Conservation (phyloP, 177 flowering plant genomes). For the Tripterygium wilfordii region DNA sequence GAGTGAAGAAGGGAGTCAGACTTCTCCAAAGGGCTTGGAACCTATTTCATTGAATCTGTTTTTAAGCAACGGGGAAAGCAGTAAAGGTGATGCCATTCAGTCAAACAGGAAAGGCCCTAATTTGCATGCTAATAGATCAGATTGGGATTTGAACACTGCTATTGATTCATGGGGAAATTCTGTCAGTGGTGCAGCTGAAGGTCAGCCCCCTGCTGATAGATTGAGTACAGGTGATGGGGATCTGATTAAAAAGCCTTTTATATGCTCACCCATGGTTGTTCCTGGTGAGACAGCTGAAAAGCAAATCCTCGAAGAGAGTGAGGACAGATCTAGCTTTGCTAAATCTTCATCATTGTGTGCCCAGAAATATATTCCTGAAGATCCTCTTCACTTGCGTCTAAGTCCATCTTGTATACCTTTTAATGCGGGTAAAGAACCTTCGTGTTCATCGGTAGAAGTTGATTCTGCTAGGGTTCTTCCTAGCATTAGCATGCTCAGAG, state of each 20-base stretch:
- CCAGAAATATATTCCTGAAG: slow-evolving; percentile 12
- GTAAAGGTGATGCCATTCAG: slow-evolving; percentile 3
- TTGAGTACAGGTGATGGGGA: slow-evolving; percentile 1
- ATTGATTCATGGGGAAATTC: slow-evolving; percentile 68
- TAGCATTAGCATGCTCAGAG: slow-evolving; percentile 5
- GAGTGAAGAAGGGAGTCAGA: slow-evolving; percentile 9
- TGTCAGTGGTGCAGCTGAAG: slow-evolving; percentile 9
- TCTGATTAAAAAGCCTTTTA: slow-evolving; percentile 16
- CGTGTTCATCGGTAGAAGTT: slow-evolving; percentile 8
- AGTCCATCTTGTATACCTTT: slow-evolving; percentile 18
- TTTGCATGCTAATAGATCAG: slow-evolving; percentile 33
- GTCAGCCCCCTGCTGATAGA: slow-evolving; percentile 4
- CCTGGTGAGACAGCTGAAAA: slow-evolving; percentile 15
- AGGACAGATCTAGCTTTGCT: slow-evolving; percentile 5
- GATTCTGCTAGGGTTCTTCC: slow-evolving; percentile 11
- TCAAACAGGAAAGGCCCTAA: slow-evolving; percentile 2
- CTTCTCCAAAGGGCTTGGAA: slow-evolving; percentile 22
- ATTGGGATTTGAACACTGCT: slow-evolving; percentile 67
- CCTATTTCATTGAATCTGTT: slow-evolving; percentile 31
- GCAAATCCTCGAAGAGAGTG: slow-evolving; percentile 5
- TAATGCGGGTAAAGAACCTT: slow-evolving; percentile 2
- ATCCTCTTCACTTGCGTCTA: slow-evolving; percentile 30
- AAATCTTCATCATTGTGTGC: slow-evolving; percentile 4
- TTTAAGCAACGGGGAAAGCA: slow-evolving; percentile 18
- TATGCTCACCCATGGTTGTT: slow-evolving; percentile 6